Evolutionary conservation across 1,139 yeast genomes (phyloP), one percentile per base, ranked within the genome.

Genomic region (Pichia kudriavzevii): DNA sequence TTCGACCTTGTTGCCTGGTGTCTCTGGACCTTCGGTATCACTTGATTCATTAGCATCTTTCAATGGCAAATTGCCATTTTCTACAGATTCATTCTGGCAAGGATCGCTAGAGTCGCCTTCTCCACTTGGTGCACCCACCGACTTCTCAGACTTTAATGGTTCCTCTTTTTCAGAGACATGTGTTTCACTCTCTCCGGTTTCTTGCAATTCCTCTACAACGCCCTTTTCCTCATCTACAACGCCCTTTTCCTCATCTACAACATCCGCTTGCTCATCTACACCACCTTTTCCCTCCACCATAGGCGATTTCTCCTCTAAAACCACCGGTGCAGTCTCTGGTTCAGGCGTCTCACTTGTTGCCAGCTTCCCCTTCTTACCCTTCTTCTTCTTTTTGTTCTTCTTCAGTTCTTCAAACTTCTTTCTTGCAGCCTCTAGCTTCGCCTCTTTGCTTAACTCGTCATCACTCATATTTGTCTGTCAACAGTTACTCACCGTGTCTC

Each of bases 401-500:
- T 71, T 70, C 59, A 71, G 56, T 42, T 69, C 75, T 40, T 69
- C 75, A 43, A 67, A 69, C 47, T 67, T 68, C 56, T 67, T 69
- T 45, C 75, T 61, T 5, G 79, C 78, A 2, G 68, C 67, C 43
- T 70, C 77, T 29, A 72, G 56, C 50, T 73, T 61, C 49, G 70
- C 73, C 41, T 69, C 75, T 38, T 68, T 68, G 5, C 51, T 38
- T 15, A 54, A 30, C 32, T 52, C 55, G 16, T 46, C 53, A 7
- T 46, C 52, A 15, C 43, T 30, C 45, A 39, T 40, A n/a, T 11
- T 25, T n/a, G 16, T 5, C 13, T 8, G 5, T 22, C 3, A 5
- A 10, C 3, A 13, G 14, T 8, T 7, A 17, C 10, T n/a, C n/a
- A n/a, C n/a, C n/a, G n/a, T n/a, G n/a, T n/a, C n/a, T n/a, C n/a